Evolutionary conservation across 371 early-diverging fungal species (phyloP).

Genomic region (Mucor sp.): DNA sequence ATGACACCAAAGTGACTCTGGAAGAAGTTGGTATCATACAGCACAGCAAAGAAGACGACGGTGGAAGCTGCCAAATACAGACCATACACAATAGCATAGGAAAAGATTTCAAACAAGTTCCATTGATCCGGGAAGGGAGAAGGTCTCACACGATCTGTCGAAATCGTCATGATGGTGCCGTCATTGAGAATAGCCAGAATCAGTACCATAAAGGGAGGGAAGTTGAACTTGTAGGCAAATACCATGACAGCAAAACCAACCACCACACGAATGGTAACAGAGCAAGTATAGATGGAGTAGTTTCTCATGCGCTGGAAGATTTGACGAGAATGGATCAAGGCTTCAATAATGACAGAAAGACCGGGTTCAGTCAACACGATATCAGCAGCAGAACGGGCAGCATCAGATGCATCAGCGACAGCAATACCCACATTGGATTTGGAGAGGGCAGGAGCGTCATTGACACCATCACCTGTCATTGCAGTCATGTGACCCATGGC

Average conservation of each 20-base stretch:
- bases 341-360: slow-evolving; percentile 65
- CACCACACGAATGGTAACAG: slow-evolving; percentile 54
- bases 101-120: slow-evolving; percentile 51
- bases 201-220: slow-evolving; percentile 57
- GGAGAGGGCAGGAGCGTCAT: slow-evolving; percentile 90
- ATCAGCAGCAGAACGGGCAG: slow-evolving; percentile 69
- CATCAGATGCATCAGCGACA: slow-evolving; percentile 73
- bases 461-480: slow-evolving; percentile 95
- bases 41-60: slow-evolving; percentile 41
- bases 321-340: slow-evolving; percentile 56
- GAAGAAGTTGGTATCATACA: slow-evolving; percentile 38
- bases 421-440: slow-evolving; percentile 77
- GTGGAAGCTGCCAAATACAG: slow-evolving; percentile 48
- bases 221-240: slow-evolving; percentile 52
- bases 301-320: slow-evolving; percentile 64
- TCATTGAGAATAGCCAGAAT: slow-evolving; percentile 52
- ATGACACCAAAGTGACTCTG: slow-evolving; percentile 40
- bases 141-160: slow-evolving; percentile 47
- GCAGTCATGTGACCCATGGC: slow-evolving; percentile 72
- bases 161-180: slow-evolving; percentile 54
- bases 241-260: slow-evolving; percentile 49
- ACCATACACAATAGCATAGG: slow-evolving; percentile 49
- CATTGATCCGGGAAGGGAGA: slow-evolving; percentile 53
- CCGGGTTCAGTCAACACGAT: slow-evolving; percentile 74
- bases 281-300: slow-evolving; percentile 54